phyloP scores from a whole-genome alignment of 495 filamentous ascomycete species.

The Daldinia bambusicola region DNA sequence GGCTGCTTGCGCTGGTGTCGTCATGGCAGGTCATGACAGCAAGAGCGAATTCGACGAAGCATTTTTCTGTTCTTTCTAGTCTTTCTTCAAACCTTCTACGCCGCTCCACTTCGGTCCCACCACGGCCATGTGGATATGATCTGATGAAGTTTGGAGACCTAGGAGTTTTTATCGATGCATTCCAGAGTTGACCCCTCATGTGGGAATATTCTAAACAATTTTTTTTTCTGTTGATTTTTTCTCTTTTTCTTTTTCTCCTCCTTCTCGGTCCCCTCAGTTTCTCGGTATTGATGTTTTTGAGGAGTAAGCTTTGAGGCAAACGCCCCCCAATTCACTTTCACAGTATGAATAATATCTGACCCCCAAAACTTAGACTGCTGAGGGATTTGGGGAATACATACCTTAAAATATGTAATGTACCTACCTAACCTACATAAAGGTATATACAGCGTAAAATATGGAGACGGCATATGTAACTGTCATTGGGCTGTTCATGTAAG shows the following conservation, averaged over 20 bases:
- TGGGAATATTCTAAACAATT: slow-evolving; percentile 9
- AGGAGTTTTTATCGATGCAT: slow-evolving; percentile 15
- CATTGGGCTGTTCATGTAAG: neutral
- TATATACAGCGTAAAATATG: slow-evolving; percentile 11
- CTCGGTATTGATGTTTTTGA: slow-evolving; percentile 2
- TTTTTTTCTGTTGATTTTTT: neutral
- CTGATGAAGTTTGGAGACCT: slow-evolving; percentile 24
- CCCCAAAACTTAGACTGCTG: neutral
- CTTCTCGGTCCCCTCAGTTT: neutral
- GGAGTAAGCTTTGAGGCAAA: neutral
- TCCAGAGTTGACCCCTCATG: slow-evolving; percentile 29
- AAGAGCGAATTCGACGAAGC: slow-evolving; percentile 5
- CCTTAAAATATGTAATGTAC: no score
- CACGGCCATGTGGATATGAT: slow-evolving; percentile 35
- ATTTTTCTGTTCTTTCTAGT: slow-evolving; percentile 36
- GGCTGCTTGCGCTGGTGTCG: slow-evolving; percentile 45
- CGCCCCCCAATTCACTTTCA: neutral
- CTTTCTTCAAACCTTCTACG: slow-evolving; percentile 41
- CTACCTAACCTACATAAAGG: no score
- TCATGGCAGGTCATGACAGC: slow-evolving; percentile 30
- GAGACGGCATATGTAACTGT: neutral
- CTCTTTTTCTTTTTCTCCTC: neutral
- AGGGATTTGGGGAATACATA: slow-evolving; percentile 6
- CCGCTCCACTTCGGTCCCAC: slow-evolving; percentile 41
- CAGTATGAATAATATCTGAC: slow-evolving; percentile 5